These are phyloP conservation scores for Tephrocybe sp. DNA, from an alignment of 768 basidiomycete species.

Conservation along the genomic window DNA sequence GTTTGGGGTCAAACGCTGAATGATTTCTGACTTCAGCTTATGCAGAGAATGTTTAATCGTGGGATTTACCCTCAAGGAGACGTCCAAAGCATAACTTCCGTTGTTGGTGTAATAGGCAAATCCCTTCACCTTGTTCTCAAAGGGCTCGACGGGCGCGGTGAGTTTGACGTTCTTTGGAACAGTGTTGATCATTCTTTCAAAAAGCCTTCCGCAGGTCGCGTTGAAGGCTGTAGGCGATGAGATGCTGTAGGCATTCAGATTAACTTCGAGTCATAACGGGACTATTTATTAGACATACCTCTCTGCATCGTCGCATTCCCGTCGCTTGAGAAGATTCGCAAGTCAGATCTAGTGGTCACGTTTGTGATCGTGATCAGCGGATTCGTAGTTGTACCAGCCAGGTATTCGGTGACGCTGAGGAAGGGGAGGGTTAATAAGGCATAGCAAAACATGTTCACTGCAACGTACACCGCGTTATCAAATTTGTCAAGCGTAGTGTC, in stretches of 20 bases:
- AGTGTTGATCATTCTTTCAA: not conserved
- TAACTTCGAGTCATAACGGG: not conserved
- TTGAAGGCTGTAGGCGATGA: not conserved
- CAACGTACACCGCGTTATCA: conserved; percentile 3
- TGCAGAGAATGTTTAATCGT: not conserved
- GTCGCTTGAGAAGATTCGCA: not conserved
- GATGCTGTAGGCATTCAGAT: not conserved
- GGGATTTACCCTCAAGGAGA: not conserved
- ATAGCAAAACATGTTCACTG: not conserved
- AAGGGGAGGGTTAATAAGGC: not conserved
- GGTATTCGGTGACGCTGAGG: not conserved
- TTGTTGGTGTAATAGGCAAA: not conserved
- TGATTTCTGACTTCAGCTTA: not conserved
- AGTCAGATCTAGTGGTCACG: not conserved
- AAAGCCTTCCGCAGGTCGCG: not conserved
- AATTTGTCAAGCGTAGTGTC: not conserved
- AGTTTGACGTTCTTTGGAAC: not conserved
- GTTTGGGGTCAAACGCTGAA: not conserved
- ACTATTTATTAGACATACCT: not conserved
- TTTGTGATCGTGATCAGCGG: not conserved
- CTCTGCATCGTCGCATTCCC: not conserved
- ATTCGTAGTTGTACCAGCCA: not conserved
- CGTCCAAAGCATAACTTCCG: not conserved
- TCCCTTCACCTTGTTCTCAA: not conserved
- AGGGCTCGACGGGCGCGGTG: not conserved